Conservation (phyloP, 2,329 filamentous ascomycete genomes). For the Diaporthe helianthi region DNA sequence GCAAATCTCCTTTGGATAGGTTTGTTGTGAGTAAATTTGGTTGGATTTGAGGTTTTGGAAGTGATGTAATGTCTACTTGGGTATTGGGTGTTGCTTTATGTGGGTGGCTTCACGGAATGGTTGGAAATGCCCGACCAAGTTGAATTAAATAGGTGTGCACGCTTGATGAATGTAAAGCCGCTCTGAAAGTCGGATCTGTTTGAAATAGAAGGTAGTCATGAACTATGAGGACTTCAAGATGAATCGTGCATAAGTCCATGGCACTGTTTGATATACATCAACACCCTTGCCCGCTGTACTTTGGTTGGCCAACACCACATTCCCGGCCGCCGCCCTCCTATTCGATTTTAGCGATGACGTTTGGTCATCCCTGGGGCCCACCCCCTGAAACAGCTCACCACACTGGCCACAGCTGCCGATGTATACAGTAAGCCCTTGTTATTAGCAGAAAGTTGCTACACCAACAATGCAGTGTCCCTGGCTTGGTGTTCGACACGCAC, state of each 20-base stretch:
- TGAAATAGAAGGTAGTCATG: not conserved
- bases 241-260: constrained; percentile 7
- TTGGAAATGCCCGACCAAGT: not conserved
- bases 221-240: not conserved
- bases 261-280: constrained; percentile 30
- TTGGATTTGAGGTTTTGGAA: not conserved
- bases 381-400: constrained; percentile 5
- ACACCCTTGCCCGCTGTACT: constrained; percentile 1
- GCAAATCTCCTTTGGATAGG: not conserved
- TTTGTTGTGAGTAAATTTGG: not conserved
- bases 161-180: not conserved
- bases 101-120: not conserved
- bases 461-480: constrained; percentile 4
- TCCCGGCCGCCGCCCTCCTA: constrained; percentile 19
- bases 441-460: constrained; percentile 1
- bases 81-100: not conserved
- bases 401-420: not conserved
- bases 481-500: not conserved
- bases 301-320: constrained; percentile 25
- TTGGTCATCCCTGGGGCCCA: not conserved
- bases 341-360: constrained; percentile 16
- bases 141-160: not conserved
- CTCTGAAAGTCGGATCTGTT: not conserved
- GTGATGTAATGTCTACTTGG: not conserved
- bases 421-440: not conserved